Evolutionary conservation across 1,284 basidiomycete species (phyloP), one percentile per base, ranked within the genome.

Genomic region (Farysia itapuensis): DNA sequence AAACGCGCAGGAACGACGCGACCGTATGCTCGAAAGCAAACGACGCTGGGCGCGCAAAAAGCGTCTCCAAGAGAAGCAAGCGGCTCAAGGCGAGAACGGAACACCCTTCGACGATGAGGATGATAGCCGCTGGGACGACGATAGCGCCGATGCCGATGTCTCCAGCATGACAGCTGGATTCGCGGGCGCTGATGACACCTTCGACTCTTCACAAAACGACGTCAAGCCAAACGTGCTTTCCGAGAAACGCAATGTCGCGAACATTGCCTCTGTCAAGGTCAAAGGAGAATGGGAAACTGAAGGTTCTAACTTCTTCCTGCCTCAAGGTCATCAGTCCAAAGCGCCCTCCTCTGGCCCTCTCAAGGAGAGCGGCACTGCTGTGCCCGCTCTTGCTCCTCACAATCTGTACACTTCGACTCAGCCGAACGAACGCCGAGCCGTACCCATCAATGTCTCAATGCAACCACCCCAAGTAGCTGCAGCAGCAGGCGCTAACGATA

Each of bases 41-140:
- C 74, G 81, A 18, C 65, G 79, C 11, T 82, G 81, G 81, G 81
- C 81, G 8, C 73, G 77, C 15, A 81, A 80, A 69, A 78, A 79
- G 51, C 75, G 81, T 12, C 45, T 64, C 23, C 58, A 67, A 49
- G 71, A 75, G 39, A 71, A 72, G 41, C 50, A 51, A 30, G 59
- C 48, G 7, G 57, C 51, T 5, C 43, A 54, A 20, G 59, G 41
- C 36, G 21, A 33, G 14, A 44, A 45, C 44, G 50, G 39, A 14
- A 60, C 57, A 14, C 57, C 57, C 14, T 39, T 43, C 16, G 45
- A 44, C 36, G 50, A 31, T 35, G 39, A 44, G 35, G 57, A 60
- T 12, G 49, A 53, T 30, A 49, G 49, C 5, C 34, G 34, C n/a
- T 39, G 43, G 19, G 48, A 34, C 20, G 59, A 53, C n/a, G 54